Percentiles rank a stretch among this genome's conserved stretches.
These are phyloP conservation scores for Fusarium equiseti DNA, from an alignment of 2,329 filamentous ascomycete species.

Conservation along the genomic window DNA sequence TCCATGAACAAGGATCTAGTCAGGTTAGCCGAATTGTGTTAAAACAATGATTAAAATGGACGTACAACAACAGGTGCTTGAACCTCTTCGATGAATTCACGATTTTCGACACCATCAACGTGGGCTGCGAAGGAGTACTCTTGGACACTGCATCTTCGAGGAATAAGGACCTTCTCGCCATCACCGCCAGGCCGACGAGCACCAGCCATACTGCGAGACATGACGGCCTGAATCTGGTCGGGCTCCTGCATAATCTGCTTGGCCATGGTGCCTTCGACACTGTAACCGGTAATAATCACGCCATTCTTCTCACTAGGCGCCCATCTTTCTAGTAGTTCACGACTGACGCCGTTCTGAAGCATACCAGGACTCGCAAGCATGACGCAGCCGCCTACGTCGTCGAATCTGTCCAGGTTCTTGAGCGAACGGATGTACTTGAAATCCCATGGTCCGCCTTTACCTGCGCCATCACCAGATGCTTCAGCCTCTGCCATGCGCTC, in stretches of 20 bases:
- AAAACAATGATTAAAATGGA: conserved; percentile 44
- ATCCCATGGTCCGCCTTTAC: conserved; percentile 92
- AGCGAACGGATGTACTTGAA: conserved; percentile 94
- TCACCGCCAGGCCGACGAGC: conserved; percentile 76
- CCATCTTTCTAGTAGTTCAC: conserved; percentile 94
- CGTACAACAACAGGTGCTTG: conserved; percentile 90
- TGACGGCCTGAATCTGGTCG: conserved; percentile 93
- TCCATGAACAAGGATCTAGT: conserved; percentile 91
- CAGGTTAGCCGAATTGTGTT: conserved; percentile 17
- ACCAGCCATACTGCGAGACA: conserved; percentile 77
- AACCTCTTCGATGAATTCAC: conserved; percentile 96
- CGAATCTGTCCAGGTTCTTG: conserved; percentile 93
- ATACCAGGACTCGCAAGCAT: conserved; percentile 99
- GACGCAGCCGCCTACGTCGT: conserved; percentile 94
- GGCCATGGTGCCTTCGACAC: conserved; percentile 98
- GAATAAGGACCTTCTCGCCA: conserved; percentile 91
- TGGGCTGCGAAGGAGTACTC: conserved; percentile 97
- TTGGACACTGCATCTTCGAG: conserved; percentile 89
- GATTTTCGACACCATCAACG: conserved; percentile 94
- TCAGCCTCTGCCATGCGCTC: conserved; percentile 93
- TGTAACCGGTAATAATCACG: conserved; percentile 98
- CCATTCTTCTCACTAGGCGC: conserved; percentile 96
- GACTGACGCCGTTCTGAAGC: conserved; percentile 95
- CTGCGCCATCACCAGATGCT: conserved; percentile 77
- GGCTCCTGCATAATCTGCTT: conserved; percentile 96